Conservation (phyloP, 148 eudicot genomes). For the Euryodendron excelsum region DNA sequence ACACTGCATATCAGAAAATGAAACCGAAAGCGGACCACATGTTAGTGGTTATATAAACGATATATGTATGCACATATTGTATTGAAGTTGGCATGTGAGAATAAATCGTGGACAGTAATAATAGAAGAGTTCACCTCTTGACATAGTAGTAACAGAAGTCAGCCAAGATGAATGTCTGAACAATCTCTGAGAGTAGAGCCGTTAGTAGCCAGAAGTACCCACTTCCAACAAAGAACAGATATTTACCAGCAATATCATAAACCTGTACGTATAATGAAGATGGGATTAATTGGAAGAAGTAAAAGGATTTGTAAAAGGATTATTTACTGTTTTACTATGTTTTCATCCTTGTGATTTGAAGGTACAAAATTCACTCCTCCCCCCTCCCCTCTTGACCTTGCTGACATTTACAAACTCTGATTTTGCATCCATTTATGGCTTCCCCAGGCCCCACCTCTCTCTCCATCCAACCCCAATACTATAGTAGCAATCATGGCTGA, state of each 20-base stretch:
- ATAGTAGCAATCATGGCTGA: neutral
- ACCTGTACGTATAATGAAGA: constrained; percentile 33
- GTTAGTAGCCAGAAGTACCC: constrained; percentile 62
- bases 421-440: no score
- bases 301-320: neutral
- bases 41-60: neutral
- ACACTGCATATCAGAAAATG: constrained; percentile 35
- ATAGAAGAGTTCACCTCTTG: constrained; percentile 48
- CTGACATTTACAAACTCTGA: no score
- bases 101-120: neutral
- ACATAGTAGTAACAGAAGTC: constrained; percentile 87
- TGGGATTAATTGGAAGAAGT: neutral
- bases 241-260: constrained; percentile 55
- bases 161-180: constrained; percentile 83
- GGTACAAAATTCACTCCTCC: no score
- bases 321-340: neutral
- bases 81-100: neutral
- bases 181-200: constrained; percentile 56
- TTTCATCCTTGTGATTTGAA: neutral
- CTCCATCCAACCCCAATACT: neutral
- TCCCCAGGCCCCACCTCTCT: neutral
- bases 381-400: no score
- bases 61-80: no score
- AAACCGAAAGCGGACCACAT: neutral
- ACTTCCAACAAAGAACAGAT: constrained; percentile 43